Evolutionary conservation across 805 yeast genomes (phyloP).

Genomic region (Ascoidea rubescens): DNA sequence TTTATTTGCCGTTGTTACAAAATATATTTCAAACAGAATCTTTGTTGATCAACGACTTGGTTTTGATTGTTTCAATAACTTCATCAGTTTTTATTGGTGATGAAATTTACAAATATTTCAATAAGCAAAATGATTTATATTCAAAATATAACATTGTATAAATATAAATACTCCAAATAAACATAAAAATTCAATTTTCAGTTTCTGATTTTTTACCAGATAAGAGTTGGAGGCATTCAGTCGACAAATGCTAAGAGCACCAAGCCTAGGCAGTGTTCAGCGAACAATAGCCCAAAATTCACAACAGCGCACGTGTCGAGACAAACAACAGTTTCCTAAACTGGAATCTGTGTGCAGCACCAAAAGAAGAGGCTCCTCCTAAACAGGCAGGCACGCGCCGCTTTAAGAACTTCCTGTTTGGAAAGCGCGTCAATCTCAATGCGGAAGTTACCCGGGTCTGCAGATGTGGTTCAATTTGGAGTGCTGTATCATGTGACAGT

Average conservation of each 20-base stretch:
- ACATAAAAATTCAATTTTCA: background rate
- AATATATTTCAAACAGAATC: slow-evolving; percentile 91
- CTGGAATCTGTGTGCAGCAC: background rate
- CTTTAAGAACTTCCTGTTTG: no score
- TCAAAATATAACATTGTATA: background rate
- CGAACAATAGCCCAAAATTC: background rate
- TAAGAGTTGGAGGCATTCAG: background rate
- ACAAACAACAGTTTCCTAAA: background rate
- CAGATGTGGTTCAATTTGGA: no score
- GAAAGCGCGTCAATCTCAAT: no score
- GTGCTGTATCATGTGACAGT: no score
- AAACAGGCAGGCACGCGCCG: background rate
- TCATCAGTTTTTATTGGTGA: slow-evolving; percentile 80
- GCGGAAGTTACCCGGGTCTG: no score
- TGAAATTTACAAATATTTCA: slow-evolving; percentile 52
- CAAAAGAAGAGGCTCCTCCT: slow-evolving; percentile 4
- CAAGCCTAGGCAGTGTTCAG: background rate
- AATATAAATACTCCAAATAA: background rate
- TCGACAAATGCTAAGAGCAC: no score
- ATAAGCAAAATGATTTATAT: slow-evolving; percentile 9
- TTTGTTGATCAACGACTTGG: slow-evolving; percentile 52
- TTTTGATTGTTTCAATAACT: slow-evolving; percentile 46
- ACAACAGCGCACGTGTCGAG: background rate
- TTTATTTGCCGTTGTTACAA: slow-evolving; percentile 89
- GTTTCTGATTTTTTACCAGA: background rate